Conservation (phyloP, 2,329 filamentous ascomycete species). For the Epichloe gansuensis region DNA sequence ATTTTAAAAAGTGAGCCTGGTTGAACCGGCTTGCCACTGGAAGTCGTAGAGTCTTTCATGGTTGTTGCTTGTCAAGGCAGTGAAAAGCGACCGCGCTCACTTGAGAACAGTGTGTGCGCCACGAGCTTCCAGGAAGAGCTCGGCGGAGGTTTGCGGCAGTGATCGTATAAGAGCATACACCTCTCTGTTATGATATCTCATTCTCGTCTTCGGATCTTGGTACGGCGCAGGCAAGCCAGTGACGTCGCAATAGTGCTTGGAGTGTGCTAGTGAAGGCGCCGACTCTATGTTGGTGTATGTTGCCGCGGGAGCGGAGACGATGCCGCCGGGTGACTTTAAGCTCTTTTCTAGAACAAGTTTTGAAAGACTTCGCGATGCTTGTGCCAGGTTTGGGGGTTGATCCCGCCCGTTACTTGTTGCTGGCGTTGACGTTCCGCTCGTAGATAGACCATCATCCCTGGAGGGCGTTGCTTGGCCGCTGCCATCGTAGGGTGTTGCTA, state of each 20-base stretch:
- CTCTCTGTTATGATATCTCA: slow-evolving; percentile 89
- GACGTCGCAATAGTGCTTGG: slow-evolving; percentile 89
- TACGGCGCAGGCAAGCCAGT: slow-evolving; percentile 88
- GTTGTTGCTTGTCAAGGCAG: neutral
- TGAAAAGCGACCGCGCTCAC: slow-evolving; percentile 30
- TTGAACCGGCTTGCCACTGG: neutral
- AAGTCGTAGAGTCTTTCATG: neutral
- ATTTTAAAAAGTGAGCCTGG: neutral
- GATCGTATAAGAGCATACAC: slow-evolving; percentile 73
- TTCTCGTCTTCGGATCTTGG: slow-evolving; percentile 82
- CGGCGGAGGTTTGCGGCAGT: slow-evolving; percentile 68
- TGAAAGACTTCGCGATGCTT: slow-evolving; percentile 74
- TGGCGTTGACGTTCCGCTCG: slow-evolving; percentile 45
- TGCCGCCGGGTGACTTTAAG: slow-evolving; percentile 27
- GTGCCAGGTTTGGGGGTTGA: slow-evolving; percentile 61
- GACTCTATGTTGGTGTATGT: slow-evolving; percentile 97
- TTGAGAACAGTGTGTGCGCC: slow-evolving; percentile 91
- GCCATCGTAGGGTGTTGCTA: slow-evolving; percentile 63
- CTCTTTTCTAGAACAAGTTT: slow-evolving; percentile 83
- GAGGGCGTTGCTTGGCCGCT: slow-evolving; percentile 62
- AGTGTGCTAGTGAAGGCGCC: slow-evolving; percentile 72
- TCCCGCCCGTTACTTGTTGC: slow-evolving; percentile 27
- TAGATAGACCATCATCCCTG: slow-evolving; percentile 40
- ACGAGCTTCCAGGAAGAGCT: slow-evolving; percentile 79
- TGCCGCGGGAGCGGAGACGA: slow-evolving; percentile 46